These are phyloP conservation scores for Capillidium rhysosporum DNA, from an alignment of 371 early-diverging fungal species.

Conservation along the genomic window DNA sequence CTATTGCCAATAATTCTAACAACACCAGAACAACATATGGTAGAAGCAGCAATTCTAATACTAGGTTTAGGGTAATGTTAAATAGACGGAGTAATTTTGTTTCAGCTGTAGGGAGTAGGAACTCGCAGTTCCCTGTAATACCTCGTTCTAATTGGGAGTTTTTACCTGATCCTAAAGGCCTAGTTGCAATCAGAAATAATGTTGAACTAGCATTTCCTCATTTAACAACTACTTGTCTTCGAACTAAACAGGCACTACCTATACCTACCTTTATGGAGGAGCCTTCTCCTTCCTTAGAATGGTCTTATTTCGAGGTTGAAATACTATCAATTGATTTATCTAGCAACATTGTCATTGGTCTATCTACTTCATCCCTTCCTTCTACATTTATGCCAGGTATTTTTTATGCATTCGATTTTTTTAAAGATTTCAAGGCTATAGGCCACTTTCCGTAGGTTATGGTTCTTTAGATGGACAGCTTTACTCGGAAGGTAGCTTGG, in stretches of 20 bases:
- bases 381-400: neutral
- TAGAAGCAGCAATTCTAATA: too few species aligned
- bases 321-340: neutral
- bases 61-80: too few species aligned
- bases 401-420: neutral
- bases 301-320: conserved; percentile 3
- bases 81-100: too few species aligned
- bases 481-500: neutral
- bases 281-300: neutral
- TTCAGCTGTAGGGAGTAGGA: too few species aligned
- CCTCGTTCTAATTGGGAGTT: too few species aligned
- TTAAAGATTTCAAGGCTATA: neutral
- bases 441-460: neutral
- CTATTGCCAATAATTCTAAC: too few species aligned
- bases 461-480: conserved; percentile 5
- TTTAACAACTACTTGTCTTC: neutral
- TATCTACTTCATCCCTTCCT: neutral
- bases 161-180: too few species aligned
- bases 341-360: neutral
- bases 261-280: neutral
- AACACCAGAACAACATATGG: too few species aligned
- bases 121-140: too few species aligned
- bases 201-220: conserved; percentile 2
- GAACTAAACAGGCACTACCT: neutral
- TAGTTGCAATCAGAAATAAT: neutral